phyloP scores from a whole-genome alignment of 768 basidiomycete genomes.

The Hortiboletus flavorubellus region DNA sequence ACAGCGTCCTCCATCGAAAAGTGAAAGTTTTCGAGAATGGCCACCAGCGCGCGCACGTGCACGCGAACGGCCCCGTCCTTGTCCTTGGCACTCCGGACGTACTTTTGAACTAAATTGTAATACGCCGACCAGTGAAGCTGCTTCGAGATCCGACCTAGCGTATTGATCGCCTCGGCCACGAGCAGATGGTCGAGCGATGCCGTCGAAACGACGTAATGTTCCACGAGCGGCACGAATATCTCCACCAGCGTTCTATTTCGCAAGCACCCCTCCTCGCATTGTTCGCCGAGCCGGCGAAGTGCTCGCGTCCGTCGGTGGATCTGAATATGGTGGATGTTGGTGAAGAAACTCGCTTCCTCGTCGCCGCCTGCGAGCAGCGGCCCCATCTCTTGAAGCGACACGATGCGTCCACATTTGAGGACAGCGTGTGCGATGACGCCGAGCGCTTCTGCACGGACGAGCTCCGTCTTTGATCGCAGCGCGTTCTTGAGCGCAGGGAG shows the following conservation, averaged over 20 bases:
- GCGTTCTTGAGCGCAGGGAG: conserved; percentile 79
- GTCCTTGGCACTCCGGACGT: conserved; percentile 62
- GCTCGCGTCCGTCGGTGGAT: conserved; percentile 86
- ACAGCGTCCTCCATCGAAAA: conserved; percentile 74
- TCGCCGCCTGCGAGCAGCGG: conserved; percentile 82
- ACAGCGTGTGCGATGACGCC: conserved; percentile 76
- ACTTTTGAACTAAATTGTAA: conserved; percentile 73
- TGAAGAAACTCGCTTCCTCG: conserved; percentile 95
- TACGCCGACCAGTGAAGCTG: conserved; percentile 84
- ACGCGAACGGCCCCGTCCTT: conserved; percentile 75
- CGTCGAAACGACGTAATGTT: conserved; percentile 69
- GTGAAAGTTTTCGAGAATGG: conserved; percentile 86
- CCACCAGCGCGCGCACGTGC: conserved; percentile 80
- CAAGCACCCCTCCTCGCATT: conserved; percentile 62
- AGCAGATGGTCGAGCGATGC: conserved; percentile 76
- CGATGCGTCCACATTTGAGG: conserved; percentile 54
- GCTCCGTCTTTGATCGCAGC: conserved; percentile 74
- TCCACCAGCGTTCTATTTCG: conserved; percentile 70
- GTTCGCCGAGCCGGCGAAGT: conserved; percentile 77
- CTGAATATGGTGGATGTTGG: conserved; percentile 93
- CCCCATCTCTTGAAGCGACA: conserved; percentile 72
- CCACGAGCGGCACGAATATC: conserved; percentile 83
- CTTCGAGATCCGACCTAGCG: conserved; percentile 75
- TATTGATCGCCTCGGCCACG: conserved; percentile 81
- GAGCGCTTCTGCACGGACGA: conserved; percentile 83